These are phyloP conservation scores for Santalum album DNA, from an alignment of 164 flowering plant genomes.

Conservation along the genomic window DNA sequence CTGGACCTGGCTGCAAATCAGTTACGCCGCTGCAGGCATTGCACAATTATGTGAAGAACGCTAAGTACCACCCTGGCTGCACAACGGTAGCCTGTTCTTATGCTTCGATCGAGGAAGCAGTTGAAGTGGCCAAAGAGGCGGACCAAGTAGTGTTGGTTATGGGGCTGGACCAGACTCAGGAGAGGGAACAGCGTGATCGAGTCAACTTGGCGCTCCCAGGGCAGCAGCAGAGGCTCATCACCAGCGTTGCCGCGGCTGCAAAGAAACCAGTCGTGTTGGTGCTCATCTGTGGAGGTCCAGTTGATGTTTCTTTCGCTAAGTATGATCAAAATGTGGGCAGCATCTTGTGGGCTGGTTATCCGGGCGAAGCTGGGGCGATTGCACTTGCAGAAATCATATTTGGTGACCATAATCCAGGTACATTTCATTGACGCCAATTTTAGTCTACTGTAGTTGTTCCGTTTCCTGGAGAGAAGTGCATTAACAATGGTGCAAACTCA, in stretches of 20 bases:
- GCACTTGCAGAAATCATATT: constrained; percentile 76
- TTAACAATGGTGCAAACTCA: not conserved
- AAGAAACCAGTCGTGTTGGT: constrained; percentile 67
- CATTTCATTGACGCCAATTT: not conserved
- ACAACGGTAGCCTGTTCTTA: constrained; percentile 38
- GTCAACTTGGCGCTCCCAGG: constrained; percentile 58
- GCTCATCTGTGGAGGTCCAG: constrained; percentile 66
- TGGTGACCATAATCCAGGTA: constrained; percentile 88
- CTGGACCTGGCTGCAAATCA: constrained; percentile 53
- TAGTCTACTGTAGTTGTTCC: not conserved
- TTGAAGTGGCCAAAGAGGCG: constrained; percentile 40
- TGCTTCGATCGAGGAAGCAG: constrained; percentile 33
- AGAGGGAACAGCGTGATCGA: constrained; percentile 54
- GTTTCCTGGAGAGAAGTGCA: not conserved
- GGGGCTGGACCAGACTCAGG: constrained; percentile 75
- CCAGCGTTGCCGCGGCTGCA: constrained; percentile 44
- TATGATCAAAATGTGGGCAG: constrained; percentile 40
- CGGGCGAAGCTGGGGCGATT: constrained; percentile 72
- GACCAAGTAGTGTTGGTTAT: constrained; percentile 62
- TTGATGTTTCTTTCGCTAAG: constrained; percentile 72
- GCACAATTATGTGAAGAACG: constrained; percentile 25
- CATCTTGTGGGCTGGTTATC: constrained; percentile 92
- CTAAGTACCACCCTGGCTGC: constrained; percentile 41
- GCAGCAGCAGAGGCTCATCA: constrained; percentile 46
- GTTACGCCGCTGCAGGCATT: constrained; percentile 44